Evolutionary conservation across 495 filamentous ascomycete genomes (phyloP).

Genomic region (Daldinia concentrica): DNA sequence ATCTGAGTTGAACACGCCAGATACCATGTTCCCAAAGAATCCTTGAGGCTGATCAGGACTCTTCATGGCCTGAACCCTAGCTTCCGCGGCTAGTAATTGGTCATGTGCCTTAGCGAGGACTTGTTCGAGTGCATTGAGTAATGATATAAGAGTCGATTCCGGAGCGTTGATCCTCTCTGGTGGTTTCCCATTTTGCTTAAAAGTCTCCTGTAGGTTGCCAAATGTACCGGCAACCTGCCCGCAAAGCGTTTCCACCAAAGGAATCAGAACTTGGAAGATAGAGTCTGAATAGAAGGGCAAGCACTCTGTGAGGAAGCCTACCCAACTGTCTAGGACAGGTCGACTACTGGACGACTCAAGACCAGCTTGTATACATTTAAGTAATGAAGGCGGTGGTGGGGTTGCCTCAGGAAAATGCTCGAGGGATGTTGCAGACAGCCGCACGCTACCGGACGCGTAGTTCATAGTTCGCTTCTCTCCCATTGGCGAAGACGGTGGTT

Average conservation of each 20-base stretch:
- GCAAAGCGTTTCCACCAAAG: constrained; percentile 89
- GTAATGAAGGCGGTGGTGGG: constrained; percentile 75
- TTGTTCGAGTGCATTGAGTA: constrained; percentile 90
- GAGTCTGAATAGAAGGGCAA: constrained; percentile 81
- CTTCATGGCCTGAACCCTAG: constrained; percentile 71
- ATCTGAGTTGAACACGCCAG: constrained; percentile 87
- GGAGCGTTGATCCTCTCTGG: constrained; percentile 55
- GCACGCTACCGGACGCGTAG: constrained; percentile 44
- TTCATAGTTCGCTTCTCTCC: constrained; percentile 53
- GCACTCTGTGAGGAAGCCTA: constrained; percentile 83
- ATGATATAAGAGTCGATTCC: constrained; percentile 75
- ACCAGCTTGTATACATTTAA: constrained; percentile 84
- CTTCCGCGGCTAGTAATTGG: constrained; percentile 77
- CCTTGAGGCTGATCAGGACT: constrained; percentile 86
- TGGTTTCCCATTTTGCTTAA: constrained; percentile 53
- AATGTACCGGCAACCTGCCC: constrained; percentile 77
- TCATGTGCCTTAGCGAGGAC: constrained; percentile 90
- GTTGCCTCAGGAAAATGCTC: constrained; percentile 48
- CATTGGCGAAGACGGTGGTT: constrained; percentile 54
- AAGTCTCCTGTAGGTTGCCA: constrained; percentile 65
- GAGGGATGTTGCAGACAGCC: constrained; percentile 29
- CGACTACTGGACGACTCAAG: constrained; percentile 79
- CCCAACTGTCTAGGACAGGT: constrained; percentile 87
- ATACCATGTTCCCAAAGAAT: constrained; percentile 97
- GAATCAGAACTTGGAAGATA: constrained; percentile 90